These are phyloP conservation scores for Microthyrium microscopicum DNA, from an alignment of 2,329 filamentous ascomycete species.

Conservation along the genomic window DNA sequence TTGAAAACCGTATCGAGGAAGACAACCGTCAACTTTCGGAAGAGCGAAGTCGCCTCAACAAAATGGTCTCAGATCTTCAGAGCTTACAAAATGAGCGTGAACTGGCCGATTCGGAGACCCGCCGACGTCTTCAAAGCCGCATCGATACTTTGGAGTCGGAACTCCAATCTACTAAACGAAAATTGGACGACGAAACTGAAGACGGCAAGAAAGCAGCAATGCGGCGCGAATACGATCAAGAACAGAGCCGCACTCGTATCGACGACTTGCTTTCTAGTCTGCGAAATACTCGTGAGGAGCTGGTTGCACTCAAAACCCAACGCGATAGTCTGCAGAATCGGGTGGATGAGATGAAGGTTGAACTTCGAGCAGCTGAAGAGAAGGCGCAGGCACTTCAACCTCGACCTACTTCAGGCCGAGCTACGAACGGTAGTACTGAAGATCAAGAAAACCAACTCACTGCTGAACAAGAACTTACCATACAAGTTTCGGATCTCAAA, in stretches of 20 bases:
- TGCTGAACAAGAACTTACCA: constrained; percentile 60
- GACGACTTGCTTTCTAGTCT: constrained; percentile 76
- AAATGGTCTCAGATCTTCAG: constrained; percentile 68
- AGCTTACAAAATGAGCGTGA: constrained; percentile 86
- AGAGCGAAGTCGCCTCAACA: constrained; percentile 71
- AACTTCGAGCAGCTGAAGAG: constrained; percentile 80
- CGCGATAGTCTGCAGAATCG: constrained; percentile 78
- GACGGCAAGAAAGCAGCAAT: constrained; percentile 69
- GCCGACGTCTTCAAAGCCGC: constrained; percentile 61
- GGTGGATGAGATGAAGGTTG: constrained; percentile 76
- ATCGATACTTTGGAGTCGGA: constrained; percentile 69
- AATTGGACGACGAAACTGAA: constrained; percentile 66
- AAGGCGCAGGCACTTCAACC: constrained; percentile 67
- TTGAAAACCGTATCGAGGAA: constrained; percentile 72
- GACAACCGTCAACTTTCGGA: constrained; percentile 75
- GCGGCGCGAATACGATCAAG: constrained; percentile 77
- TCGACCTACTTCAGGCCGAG: constrained; percentile 45
- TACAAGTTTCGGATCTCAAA: constrained; percentile 74
- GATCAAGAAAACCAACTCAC: constrained; percentile 35
- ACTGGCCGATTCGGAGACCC: constrained; percentile 62
- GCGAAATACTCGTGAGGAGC: constrained; percentile 67
- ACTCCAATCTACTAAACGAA: constrained; percentile 61
- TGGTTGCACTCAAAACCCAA: constrained; percentile 70
- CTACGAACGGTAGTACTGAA: constrained; percentile 27
- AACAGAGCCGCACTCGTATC: constrained; percentile 77